Evolutionary conservation across 2,329 filamentous ascomycete genomes (phyloP).

Genomic region (Aspergillus cejpii): DNA sequence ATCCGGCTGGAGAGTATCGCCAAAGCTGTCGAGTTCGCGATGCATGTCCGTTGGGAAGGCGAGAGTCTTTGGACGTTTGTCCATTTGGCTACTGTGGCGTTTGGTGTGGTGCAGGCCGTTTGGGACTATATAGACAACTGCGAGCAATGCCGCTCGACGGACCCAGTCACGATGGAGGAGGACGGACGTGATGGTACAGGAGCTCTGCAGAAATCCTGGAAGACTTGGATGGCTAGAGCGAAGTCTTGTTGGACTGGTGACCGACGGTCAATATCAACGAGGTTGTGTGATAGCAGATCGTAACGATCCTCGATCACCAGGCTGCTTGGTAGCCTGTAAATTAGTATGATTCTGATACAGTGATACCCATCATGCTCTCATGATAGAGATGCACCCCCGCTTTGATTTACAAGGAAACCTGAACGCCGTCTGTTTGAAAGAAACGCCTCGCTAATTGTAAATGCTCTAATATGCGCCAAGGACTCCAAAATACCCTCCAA

Average conservation of each 20-base stretch:
- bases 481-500: background rate
- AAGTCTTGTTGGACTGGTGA: slow-evolving; percentile 18
- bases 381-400: background rate
- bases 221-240: slow-evolving; percentile 21
- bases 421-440: slow-evolving; percentile 5
- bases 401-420: slow-evolving; percentile 1
- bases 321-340: background rate
- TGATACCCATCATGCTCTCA: background rate
- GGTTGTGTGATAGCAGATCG: background rate
- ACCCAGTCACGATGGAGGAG: background rate
- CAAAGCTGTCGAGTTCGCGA: slow-evolving; percentile 30
- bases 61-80: slow-evolving; percentile 42
- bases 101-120: slow-evolving; percentile 13
- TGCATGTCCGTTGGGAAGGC: slow-evolving; percentile 40
- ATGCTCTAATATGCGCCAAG: slow-evolving; percentile 9
- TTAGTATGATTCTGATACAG: background rate
- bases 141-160: background rate
- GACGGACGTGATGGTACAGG: background rate
- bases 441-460: slow-evolving; percentile 30
- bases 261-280: background rate
- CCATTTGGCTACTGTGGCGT: slow-evolving; percentile 23
- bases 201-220: slow-evolving; percentile 19
- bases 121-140: background rate
- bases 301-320: too few relatives aligned
- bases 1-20: slow-evolving; percentile 14